Evolutionary conservation across 164 flowering plant species (phyloP).

Genomic region (Platanus orientalis): DNA sequence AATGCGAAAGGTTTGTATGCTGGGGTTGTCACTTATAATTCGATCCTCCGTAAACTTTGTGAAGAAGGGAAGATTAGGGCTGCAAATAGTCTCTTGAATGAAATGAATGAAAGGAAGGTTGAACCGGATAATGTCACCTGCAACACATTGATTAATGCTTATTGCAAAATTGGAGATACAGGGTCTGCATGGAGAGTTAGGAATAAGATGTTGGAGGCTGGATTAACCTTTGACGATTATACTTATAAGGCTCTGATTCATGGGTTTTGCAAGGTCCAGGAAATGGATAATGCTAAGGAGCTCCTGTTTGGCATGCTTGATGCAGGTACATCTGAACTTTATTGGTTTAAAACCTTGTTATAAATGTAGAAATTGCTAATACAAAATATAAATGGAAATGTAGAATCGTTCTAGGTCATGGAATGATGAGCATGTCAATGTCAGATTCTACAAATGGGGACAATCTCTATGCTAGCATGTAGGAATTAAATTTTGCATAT

Average conservation of each 20-base stretch:
- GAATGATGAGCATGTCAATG: no score
- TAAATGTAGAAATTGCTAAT: background rate
- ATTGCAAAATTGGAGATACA: conserved; percentile 85
- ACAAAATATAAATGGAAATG: background rate
- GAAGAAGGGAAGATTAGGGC: conserved; percentile 67
- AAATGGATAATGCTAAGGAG: conserved; percentile 66
- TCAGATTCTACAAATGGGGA: no score
- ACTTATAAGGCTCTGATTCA: conserved; percentile 85
- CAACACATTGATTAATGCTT: conserved; percentile 92
- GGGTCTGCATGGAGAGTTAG: conserved; percentile 65
- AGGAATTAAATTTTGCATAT: no score
- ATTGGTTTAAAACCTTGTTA: background rate
- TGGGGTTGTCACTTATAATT: conserved; percentile 68
- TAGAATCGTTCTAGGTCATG: no score
- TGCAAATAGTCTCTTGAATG: conserved; percentile 65
- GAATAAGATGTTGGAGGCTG: conserved; percentile 65
- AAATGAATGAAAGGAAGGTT: conserved; percentile 69
- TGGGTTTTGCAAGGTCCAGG: conserved; percentile 68
- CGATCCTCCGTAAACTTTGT: conserved; percentile 78
- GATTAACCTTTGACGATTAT: conserved; percentile 54
- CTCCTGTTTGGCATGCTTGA: conserved; percentile 59
- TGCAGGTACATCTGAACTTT: conserved; percentile 28
- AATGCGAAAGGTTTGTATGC: conserved; percentile 58
- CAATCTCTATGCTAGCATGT: no score
- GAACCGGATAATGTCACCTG: conserved; percentile 84